Evolutionary conservation across 768 basidiomycete genomes (phyloP).

Genomic region (Royoungia palumana): DNA sequence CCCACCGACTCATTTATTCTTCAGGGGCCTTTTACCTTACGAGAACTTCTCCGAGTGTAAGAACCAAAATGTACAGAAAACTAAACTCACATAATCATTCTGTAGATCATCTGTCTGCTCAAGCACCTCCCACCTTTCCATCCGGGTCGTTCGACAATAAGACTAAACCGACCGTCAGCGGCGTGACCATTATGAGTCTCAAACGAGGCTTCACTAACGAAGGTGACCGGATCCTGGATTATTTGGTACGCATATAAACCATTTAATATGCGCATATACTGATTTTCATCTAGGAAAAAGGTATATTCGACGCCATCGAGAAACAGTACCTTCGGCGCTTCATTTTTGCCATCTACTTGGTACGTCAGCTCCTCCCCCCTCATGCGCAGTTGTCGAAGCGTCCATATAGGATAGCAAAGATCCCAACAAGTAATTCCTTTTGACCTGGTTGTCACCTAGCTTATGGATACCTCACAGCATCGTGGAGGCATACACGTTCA

Average conservation of each 20-base stretch:
- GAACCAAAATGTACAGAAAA: constrained; percentile 1
- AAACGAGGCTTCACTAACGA: constrained; percentile 77
- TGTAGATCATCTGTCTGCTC: constrained; percentile 29
- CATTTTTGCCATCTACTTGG: constrained; percentile 82
- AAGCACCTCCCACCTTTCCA: constrained; percentile 29
- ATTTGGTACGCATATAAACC: constrained; percentile 52
- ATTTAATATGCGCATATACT: constrained; percentile 10
- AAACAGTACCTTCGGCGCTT: constrained; percentile 83
- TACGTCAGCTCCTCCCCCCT: constrained; percentile 33
- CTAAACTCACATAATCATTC: background rate
- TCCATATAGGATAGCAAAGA: constrained; percentile 71
- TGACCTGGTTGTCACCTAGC: constrained; percentile 3
- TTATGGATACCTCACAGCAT: constrained; percentile 47
- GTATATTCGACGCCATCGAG: constrained; percentile 83
- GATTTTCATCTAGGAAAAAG: constrained; percentile 57
- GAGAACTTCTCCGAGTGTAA: constrained; percentile 75
- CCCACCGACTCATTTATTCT: constrained; percentile 7
- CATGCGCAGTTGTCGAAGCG: background rate
- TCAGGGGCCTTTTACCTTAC: constrained; percentile 70
- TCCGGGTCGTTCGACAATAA: constrained; percentile 39
- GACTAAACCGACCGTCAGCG: constrained; percentile 46
- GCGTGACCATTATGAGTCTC: constrained; percentile 71
- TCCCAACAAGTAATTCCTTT: constrained; percentile 64
- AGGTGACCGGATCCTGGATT: constrained; percentile 78
- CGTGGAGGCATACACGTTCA: constrained; percentile 85